Evolutionary conservation across 768 basidiomycete genomes (phyloP), one percentile per base, ranked within the genome.

Genomic region (Lactifluus echinatus): DNA sequence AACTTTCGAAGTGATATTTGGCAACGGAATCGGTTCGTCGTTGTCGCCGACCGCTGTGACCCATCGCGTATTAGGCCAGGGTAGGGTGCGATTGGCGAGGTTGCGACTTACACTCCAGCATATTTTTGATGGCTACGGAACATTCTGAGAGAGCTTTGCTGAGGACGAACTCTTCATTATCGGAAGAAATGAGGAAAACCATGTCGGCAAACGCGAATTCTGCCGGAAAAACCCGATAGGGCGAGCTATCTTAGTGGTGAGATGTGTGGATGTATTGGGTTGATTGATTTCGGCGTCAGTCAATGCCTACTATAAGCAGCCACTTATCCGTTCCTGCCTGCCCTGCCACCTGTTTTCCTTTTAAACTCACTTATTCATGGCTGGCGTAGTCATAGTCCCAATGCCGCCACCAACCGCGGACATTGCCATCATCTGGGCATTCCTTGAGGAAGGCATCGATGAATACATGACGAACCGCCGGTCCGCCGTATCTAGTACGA

Each of bases 81-180:
- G 36, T 17, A 26, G 24, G 50, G 33, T 36, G 37, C 59, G 49
- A 48, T 53, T 47, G 34, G 51, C 57, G 57, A 15, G 26, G 12
- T 14, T 37, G 33, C 24, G 21, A 39, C 19, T 49, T 34, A 91
- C 96, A 94, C 74, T 98, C 96, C 51, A 98, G 87, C 95, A 99
- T 97, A 79, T 96, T 94, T 80, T 95, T 96, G 74, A 99, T 95
- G 66, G 98, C 82, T 10, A 95, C 93, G 62, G 84, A 87, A 71
- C 95, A 89, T 75, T 94, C 90, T 55, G 92, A 91, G 54, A 98
- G 90, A 56, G 93, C 89, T 72, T 87, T 90, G 69, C 97, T 93
- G 62, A 93, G 89, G 50, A 80, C 79, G 75, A 95, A 99, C 62
- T 87, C 83, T 73, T 97, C 96, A 64, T 90, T 92, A 72, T 99